Evolutionary conservation across 1,284 basidiomycete genomes (phyloP).

Genomic region (Trichosporon sp.): DNA sequence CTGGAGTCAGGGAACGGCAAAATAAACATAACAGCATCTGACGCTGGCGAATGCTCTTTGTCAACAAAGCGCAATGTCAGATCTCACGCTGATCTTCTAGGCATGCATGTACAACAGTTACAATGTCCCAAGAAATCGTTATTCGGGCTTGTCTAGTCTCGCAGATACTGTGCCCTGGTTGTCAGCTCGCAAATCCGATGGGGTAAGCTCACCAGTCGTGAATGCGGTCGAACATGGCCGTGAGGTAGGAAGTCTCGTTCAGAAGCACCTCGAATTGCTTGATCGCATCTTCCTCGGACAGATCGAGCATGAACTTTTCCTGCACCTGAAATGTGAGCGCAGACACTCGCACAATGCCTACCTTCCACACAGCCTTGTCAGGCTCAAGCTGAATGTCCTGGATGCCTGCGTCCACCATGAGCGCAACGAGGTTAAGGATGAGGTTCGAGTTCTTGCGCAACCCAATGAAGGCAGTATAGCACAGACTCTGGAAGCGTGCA

Average conservation of each 20-base stretch:
- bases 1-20: neutral
- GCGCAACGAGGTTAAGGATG: conserved; percentile 88
- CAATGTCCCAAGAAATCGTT: neutral
- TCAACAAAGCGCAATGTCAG: no score
- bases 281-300: conserved; percentile 94
- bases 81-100: neutral
- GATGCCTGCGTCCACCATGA: conserved; percentile 98
- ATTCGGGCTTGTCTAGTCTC: conserved; percentile 25
- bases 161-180: conserved; percentile 43
- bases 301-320: conserved; percentile 90
- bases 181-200: neutral
- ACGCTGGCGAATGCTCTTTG: no score
- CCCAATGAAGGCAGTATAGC: conserved; percentile 92
- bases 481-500: conserved; percentile 88
- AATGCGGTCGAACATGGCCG: conserved; percentile 84
- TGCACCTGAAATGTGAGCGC: conserved; percentile 60
- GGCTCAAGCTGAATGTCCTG: conserved; percentile 84
- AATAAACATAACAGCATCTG: neutral
- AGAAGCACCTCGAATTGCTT: conserved; percentile 90
- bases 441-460: conserved; percentile 96
- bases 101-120: conserved; percentile 1
- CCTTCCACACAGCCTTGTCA: conserved; percentile 58
- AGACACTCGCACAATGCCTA: conserved; percentile 50
- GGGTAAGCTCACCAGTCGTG: conserved; percentile 53
- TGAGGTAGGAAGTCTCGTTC: conserved; percentile 92